Percentiles rank a stretch among this genome's conserved stretches.
Evolutionary conservation across 768 basidiomycete species (phyloP).

Genomic region (Boletus tomentosulus): DNA sequence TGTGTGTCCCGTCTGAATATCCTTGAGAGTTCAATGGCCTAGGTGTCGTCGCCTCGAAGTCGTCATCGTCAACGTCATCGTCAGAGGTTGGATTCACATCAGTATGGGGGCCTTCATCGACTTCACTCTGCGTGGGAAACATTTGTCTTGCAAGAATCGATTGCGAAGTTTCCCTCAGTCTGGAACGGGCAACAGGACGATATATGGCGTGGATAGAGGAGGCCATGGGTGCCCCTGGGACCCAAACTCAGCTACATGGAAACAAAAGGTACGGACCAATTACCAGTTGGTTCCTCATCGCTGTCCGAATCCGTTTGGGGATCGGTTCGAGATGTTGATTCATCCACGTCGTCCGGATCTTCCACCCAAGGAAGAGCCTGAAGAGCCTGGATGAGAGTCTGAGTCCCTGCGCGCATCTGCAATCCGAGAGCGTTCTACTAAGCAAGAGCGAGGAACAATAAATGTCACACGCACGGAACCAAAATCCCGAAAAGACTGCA

Average conservation of each 20-base stretch:
- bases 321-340: constrained; percentile 40
- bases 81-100: constrained; percentile 38
- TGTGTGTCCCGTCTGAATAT: constrained; percentile 2
- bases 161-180: constrained; percentile 34
- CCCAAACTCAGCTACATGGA: constrained; percentile 2
- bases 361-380: constrained; percentile 81
- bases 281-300: constrained; percentile 52
- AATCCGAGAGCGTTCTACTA: constrained; percentile 5
- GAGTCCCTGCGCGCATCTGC: constrained; percentile 84
- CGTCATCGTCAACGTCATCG: constrained; percentile 51
- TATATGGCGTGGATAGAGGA: constrained; percentile 89
- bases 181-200: constrained; percentile 70
- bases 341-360: constrained; percentile 66
- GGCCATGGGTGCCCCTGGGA: constrained; percentile 49
- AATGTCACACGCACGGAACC: constrained; percentile 54
- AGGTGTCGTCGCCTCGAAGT: constrained; percentile 56
- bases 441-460: neutral
- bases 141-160: constrained; percentile 10
- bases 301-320: constrained; percentile 51
- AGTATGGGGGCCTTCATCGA: constrained; percentile 32
- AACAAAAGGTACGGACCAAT: constrained; percentile 6
- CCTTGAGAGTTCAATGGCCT: constrained; percentile 28
- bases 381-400: constrained; percentile 83
- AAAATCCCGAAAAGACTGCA: constrained; percentile 57
- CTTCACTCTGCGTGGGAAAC: constrained; percentile 10